Conservation (phyloP, 2,329 filamentous ascomycete genomes). For the Exophiala sp. region DNA sequence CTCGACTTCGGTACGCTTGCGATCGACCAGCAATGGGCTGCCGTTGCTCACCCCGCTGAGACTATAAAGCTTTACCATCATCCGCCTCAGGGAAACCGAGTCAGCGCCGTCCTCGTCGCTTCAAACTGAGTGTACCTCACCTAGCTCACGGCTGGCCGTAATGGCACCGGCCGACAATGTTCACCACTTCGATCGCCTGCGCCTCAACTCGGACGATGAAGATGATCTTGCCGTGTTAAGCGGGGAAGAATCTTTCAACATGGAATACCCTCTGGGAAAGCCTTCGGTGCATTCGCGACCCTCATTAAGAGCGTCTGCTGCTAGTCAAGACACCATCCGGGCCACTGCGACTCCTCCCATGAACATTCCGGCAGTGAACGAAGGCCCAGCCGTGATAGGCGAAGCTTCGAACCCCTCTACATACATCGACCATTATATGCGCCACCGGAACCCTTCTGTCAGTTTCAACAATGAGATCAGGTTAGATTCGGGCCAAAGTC, state of each 20-base stretch:
- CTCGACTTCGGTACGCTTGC: neutral
- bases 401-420: conserved; percentile 27
- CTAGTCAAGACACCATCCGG: conserved; percentile 26
- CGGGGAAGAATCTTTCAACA: neutral
- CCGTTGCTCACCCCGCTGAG: neutral
- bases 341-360: conserved; percentile 40
- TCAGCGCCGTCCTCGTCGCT: neutral
- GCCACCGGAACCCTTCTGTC: conserved; percentile 38
- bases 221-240: conserved; percentile 2
- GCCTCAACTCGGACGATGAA: conserved; percentile 10
- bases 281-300: conserved; percentile 13
- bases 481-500: conserved; percentile 37
- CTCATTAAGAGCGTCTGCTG: conserved; percentile 11
- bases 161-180: conserved; percentile 24
- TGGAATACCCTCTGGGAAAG: neutral
- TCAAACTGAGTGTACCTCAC: neutral
- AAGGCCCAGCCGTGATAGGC: conserved; percentile 27
- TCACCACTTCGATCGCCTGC: conserved; percentile 10
- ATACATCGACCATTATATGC: conserved; percentile 37
- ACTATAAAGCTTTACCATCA: neutral
- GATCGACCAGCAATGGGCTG: neutral
- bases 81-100: neutral
- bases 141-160: conserved; percentile 4
- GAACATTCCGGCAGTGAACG: conserved; percentile 40
- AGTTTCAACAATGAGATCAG: conserved; percentile 40